Evolutionary conservation across 208 protist genomes (phyloP), one percentile per base, ranked within the genome.

Genomic region (Acanthamoeba lenticulata): DNA sequence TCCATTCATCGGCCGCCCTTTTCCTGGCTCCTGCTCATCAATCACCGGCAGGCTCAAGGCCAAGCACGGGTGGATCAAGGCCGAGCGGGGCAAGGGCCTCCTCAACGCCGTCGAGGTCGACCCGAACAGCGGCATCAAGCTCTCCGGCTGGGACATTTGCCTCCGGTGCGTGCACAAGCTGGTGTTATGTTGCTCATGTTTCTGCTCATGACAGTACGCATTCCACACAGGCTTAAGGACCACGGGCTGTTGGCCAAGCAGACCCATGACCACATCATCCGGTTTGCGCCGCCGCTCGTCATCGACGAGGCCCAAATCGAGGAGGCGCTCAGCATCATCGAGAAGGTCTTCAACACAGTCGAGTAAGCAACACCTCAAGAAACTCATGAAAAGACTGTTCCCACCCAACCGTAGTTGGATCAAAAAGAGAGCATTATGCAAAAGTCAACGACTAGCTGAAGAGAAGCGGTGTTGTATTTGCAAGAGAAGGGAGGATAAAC

Each of bases 181-280:
- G 0, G 85, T 44, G 24, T 47, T 24, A 62, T 40, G 62, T 24
- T 67, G 44, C 89, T 90, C 42, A 77, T 49, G 0, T 45, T 94
- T 4, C n/a, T n/a, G n/a, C n/a, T n/a, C n/a, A 85, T 72, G 19
- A 97, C 97, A 11, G 98, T 95, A 95, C 93, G 97, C 83, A 93
- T 98, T 1, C 98, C 97, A 94, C 69, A 96, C 38, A 74, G 65
- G 60, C 94, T 99, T 19, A 94, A 81, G n/a, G 93, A 98, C 36
- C 88, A 96, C 86, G 98, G 98, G n/a, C 49, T 99, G 5, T 96
- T 99, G 1, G 96, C 97, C 38, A 99, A 99, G 96, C 98, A 98
- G 40, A 99, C 98, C 29, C 98, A 99, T 93, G 97, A 96, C 34
- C 62, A 98, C 92, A 99, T 98, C 92, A 98, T 99, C 93, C 96